Evolutionary conservation across 495 filamentous ascomycete genomes (phyloP).

Genomic region (Penicilliopsis zonata): DNA sequence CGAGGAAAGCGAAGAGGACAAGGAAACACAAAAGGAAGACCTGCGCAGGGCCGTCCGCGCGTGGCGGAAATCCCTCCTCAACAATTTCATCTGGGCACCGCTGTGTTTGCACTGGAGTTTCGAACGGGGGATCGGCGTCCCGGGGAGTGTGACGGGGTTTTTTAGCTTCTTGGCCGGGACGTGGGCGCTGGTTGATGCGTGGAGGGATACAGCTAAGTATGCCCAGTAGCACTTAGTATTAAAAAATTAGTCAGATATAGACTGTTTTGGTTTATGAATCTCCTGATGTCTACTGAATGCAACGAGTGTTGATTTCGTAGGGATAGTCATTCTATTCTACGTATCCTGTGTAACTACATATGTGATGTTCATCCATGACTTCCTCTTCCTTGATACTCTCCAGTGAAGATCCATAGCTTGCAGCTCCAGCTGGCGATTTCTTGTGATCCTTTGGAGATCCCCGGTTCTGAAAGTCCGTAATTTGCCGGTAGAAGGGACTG

Average conservation of each 20-base stretch:
- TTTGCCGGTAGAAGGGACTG: constrained; percentile 10
- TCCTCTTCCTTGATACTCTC: background rate
- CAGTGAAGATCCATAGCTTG: background rate
- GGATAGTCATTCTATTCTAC: too few relatives aligned
- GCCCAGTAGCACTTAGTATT: too few relatives aligned
- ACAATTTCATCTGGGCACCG: constrained; percentile 46
- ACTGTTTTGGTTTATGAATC: too few relatives aligned
- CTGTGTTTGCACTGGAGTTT: constrained; percentile 72
- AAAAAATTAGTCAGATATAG: too few relatives aligned
- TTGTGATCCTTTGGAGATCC: constrained; percentile 1
- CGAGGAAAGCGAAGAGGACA: background rate
- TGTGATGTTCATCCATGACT: too few relatives aligned
- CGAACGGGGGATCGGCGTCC: constrained; percentile 56
- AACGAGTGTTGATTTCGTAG: too few relatives aligned
- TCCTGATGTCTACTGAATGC: too few relatives aligned
- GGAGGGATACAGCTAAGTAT: constrained; percentile 20
- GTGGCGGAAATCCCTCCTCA: constrained; percentile 33
- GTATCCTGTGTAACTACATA: too few relatives aligned
- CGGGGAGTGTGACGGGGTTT: constrained; percentile 53
- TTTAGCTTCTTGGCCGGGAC: constrained; percentile 48
- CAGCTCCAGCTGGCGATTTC: too few relatives aligned
- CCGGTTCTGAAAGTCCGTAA: constrained; percentile 7
- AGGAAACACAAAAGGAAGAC: constrained; percentile 24
- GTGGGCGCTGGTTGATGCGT: constrained; percentile 26
- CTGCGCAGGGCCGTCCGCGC: constrained; percentile 28